Conservation (phyloP, 768 basidiomycete species). For the Mycena albidolilacea region DNA sequence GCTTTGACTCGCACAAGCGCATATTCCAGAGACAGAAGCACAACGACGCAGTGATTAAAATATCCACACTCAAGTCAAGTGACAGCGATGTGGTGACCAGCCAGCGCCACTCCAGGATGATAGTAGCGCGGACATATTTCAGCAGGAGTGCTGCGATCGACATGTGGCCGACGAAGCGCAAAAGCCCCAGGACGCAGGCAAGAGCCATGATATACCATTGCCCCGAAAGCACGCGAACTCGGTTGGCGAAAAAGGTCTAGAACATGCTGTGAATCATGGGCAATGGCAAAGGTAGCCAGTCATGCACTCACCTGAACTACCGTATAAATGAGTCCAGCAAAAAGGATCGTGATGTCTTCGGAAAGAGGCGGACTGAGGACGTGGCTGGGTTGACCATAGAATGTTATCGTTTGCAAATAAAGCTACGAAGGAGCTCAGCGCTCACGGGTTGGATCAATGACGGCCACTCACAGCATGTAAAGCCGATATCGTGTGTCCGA, state of each 20-base stretch:
- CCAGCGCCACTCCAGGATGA: slow-evolving; percentile 25
- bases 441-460: too few relatives aligned
- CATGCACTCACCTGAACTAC: slow-evolving; percentile 15
- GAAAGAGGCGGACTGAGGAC: slow-evolving; percentile 12
- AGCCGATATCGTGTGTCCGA: slow-evolving; percentile 24
- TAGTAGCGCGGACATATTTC: neutral
- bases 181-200: neutral
- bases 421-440: neutral
- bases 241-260: slow-evolving; percentile 25
- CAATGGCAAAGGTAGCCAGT: neutral
- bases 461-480: slow-evolving; percentile 12
- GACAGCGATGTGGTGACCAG: slow-evolving; percentile 18
- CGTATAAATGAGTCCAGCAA: slow-evolving; percentile 22
- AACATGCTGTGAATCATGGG: too few relatives aligned
- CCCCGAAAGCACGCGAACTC: slow-evolving; percentile 14
- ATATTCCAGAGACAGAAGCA: slow-evolving; percentile 18
- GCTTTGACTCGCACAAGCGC: neutral
- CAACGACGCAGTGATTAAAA: slow-evolving; percentile 12
- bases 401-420: slow-evolving; percentile 23
- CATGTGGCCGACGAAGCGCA: slow-evolving; percentile 14
- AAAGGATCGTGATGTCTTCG: slow-evolving; percentile 14
- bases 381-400: slow-evolving; percentile 12
- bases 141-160: neutral
- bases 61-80: slow-evolving; percentile 13
- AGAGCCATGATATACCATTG: slow-evolving; percentile 14